phyloP scores from a whole-genome alignment of 371 early-diverging fungal genomes.

The Apophysomyces trapeziformis region DNA sequence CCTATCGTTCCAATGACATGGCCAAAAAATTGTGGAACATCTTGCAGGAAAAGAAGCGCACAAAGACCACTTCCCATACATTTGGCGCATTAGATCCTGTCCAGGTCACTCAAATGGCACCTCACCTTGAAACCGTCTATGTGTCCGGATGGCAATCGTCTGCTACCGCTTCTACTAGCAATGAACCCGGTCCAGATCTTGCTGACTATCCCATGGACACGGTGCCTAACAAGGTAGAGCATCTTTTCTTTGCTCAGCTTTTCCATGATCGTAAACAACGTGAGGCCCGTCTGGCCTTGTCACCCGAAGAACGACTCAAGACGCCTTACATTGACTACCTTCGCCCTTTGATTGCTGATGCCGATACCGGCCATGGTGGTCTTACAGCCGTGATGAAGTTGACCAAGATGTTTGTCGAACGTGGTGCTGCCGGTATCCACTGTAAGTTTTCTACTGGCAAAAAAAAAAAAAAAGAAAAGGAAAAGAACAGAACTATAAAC shows the following conservation, averaged over 20 bases:
- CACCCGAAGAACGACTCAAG: constrained; percentile 70
- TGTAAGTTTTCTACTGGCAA: constrained; percentile 28
- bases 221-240: constrained; percentile 98
- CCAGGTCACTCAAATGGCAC: constrained; percentile 97
- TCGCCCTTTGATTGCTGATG: constrained; percentile 97
- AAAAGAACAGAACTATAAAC: neutral
- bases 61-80: constrained; percentile 86
- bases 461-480: no score
- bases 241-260: constrained; percentile 96
- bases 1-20: constrained; percentile 84
- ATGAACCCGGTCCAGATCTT: constrained; percentile 99
- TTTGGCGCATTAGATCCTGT: constrained; percentile 95
- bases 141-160: constrained; percentile 99
- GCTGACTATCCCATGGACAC: constrained; percentile 99
- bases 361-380: constrained; percentile 97
- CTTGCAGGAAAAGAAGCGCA: constrained; percentile 78
- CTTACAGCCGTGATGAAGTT: constrained; percentile 93
- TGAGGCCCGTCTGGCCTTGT: constrained; percentile 80
- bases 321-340: constrained; percentile 89
- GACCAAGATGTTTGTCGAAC: constrained; percentile 94
- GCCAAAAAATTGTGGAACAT: constrained; percentile 95
- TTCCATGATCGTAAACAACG: constrained; percentile 98
- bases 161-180: constrained; percentile 95
- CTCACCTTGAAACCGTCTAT: constrained; percentile 95
- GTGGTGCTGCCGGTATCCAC: constrained; percentile 94